A percentile compares a stretch with the other conserved stretches of the same genome.
These are phyloP conservation scores for Cladobotryum protrusum DNA, from an alignment of 2,329 filamentous ascomycete genomes.

Conservation along the genomic window DNA sequence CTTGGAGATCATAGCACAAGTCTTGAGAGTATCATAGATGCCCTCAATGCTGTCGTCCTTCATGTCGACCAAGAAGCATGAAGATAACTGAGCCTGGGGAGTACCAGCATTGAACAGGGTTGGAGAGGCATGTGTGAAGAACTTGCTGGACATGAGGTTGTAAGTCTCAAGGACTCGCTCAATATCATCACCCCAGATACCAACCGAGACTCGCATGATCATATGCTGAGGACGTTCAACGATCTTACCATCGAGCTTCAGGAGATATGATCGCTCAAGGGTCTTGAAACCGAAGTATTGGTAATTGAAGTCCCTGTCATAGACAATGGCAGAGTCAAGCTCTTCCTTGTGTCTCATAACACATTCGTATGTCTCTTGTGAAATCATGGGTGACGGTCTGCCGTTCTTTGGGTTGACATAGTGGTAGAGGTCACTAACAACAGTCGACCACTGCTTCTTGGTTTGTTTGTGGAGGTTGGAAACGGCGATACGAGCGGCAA, in stretches of 20 bases:
- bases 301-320: slow-evolving; percentile 99
- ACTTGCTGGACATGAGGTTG: slow-evolving; percentile 97
- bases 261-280: slow-evolving; percentile 91
- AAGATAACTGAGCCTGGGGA: slow-evolving; percentile 88
- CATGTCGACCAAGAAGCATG: slow-evolving; percentile 98
- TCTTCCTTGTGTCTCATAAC: slow-evolving; percentile 96
- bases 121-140: slow-evolving; percentile 96
- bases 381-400: slow-evolving; percentile 86
- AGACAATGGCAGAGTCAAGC: slow-evolving; percentile 97
- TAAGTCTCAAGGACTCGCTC: slow-evolving; percentile 96
- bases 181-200: slow-evolving; percentile 91
- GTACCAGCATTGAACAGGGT: slow-evolving; percentile 98
- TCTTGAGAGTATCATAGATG: slow-evolving; percentile 98
- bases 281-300: slow-evolving; percentile 99
- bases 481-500: slow-evolving; percentile 95
- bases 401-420: slow-evolving; percentile 94
- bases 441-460: slow-evolving; percentile 98
- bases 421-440: slow-evolving; percentile 87
- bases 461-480: slow-evolving; percentile 99
- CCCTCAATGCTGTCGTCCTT: slow-evolving; percentile 99
- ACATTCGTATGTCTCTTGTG: slow-evolving; percentile 79
- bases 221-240: slow-evolving; percentile 97
- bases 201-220: slow-evolving; percentile 98
- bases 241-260: slow-evolving; percentile 92
- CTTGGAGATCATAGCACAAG: slow-evolving; percentile 99